Percentiles rank a stretch among this genome's conserved stretches.
These are phyloP conservation scores for Glaciozyma martinii DNA, from an alignment of 768 basidiomycete species.

Conservation along the genomic window DNA sequence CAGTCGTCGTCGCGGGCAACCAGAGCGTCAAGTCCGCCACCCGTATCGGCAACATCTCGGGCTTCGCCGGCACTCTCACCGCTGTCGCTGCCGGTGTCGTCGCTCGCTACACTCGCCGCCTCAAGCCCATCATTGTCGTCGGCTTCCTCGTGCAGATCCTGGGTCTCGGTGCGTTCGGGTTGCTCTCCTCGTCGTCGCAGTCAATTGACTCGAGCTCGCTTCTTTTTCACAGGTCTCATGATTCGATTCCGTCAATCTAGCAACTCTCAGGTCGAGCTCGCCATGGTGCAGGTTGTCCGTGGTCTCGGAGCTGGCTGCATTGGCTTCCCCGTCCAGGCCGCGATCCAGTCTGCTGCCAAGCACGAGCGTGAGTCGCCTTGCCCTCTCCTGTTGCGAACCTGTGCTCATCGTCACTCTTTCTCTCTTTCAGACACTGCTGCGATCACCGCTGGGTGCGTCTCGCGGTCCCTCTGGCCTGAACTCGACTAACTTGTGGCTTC, in stretches of 20 bases:
- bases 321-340: conserved; percentile 34
- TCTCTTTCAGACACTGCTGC: conserved; percentile 28
- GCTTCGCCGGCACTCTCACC: conserved; percentile 13
- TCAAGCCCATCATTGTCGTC: conserved; percentile 39
- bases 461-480: background rate
- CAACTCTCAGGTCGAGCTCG: conserved; percentile 33
- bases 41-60: conserved; percentile 15
- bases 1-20: conserved; percentile 16
- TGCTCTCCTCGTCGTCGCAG: too few species aligned
- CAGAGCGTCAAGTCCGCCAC: conserved; percentile 16
- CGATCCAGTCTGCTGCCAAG: conserved; percentile 29
- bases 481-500: too few species aligned
- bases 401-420: background rate
- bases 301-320: conserved; percentile 34
- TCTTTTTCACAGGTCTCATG: conserved; percentile 36
- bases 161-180: background rate
- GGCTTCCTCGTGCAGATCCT: conserved; percentile 32
- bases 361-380: conserved; percentile 15
- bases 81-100: conserved; percentile 20
- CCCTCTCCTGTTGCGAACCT: too few species aligned
- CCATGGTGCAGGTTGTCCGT: conserved; percentile 36
- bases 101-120: conserved; percentile 32
- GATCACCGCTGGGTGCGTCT: conserved; percentile 35
- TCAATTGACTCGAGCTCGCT: background rate
- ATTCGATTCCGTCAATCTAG: conserved; percentile 34